Evolutionary conservation across 2,329 filamentous ascomycete species (phyloP), one percentile per base, ranked within the genome.

Genomic region (Pseudopyricularia javanii): DNA sequence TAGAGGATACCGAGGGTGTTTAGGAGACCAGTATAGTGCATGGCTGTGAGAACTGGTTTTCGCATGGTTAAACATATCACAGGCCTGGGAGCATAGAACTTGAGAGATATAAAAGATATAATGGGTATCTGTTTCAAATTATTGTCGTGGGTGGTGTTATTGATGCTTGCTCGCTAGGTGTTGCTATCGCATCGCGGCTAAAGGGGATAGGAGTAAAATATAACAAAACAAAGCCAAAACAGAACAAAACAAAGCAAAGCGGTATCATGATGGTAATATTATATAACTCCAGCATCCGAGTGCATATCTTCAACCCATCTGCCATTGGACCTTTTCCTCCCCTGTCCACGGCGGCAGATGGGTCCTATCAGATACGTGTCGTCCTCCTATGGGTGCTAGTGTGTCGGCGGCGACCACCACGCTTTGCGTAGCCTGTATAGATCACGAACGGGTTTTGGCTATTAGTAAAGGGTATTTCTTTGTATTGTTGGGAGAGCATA

Each of bases 1-100:
- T 81, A 62, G 76, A 80, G 54, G 70, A 79, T 49, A 72, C 72
- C 15, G 66, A 68, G 15, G 24, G 50, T 8, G 22, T 20, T 2
- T 43, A 43, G 37, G 7, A 9, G n/a, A n/a, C n/a, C n/a, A n/a
- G n/a, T n/a, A 22, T 22, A 20, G n/a, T 22, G 17, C n/a, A 43
- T n/a, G n/a, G n/a, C n/a, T n/a, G n/a, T n/a, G n/a, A n/a, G n/a
- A n/a, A n/a, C n/a, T n/a, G n/a, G n/a, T n/a, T n/a, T n/a, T n/a
- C n/a, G n/a, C n/a, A n/a, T n/a, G n/a, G n/a, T n/a, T n/a, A n/a
- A 6, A 43, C 17, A 43, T 22, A 12, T 12, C 37, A 22, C 37
- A 43, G 17, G 7, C 7, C n/a, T 43, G 2, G 37, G 22, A 43
- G 14, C 14, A 2, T 43, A 4, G 3, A 43, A 43, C 17, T 20